Percentiles rank a stretch among this genome's conserved stretches.
phyloP scores from a whole-genome alignment of 2,329 filamentous ascomycete genomes.

The Metarhizium sp. region DNA sequence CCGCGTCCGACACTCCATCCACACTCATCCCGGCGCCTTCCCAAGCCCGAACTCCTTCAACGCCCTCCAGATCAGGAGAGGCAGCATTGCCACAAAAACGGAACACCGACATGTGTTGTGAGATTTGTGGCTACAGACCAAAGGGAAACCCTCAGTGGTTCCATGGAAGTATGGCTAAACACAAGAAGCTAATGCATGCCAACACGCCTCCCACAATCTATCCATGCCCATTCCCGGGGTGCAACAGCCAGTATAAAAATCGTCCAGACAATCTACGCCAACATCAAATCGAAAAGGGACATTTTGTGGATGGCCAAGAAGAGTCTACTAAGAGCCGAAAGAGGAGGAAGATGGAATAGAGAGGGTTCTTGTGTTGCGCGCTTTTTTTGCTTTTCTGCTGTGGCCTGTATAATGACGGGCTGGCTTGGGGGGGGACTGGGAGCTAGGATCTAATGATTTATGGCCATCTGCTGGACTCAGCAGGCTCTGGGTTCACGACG shows the following conservation, averaged over 20 bases:
- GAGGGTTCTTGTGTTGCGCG: background rate
- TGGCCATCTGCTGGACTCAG: background rate
- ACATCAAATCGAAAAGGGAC: constrained; percentile 46
- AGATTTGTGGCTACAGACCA: constrained; percentile 44
- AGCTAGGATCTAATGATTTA: background rate
- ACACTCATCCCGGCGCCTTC: background rate
- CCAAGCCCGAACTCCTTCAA: background rate
- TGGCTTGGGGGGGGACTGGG: background rate
- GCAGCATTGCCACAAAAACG: constrained; percentile 12
- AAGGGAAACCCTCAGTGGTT: constrained; percentile 51
- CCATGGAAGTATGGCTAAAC: constrained; percentile 48
- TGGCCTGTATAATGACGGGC: background rate
- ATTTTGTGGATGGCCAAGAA: constrained; percentile 38
- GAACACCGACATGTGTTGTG: constrained; percentile 37
- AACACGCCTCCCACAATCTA: constrained; percentile 39
- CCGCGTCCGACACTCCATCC: background rate
- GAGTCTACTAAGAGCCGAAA: constrained; percentile 32
- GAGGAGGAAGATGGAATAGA: constrained; percentile 31
- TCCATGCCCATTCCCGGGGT: constrained; percentile 42
- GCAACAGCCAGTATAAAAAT: constrained; percentile 46
- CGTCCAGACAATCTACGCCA: constrained; percentile 45
- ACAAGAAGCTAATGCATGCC: constrained; percentile 45
- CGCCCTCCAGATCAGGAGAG: background rate
- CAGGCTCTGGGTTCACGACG: background rate
- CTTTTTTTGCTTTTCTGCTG: background rate